Evolutionary conservation across 345 rosid genomes (phyloP), one percentile per base, ranked within the genome.

Genomic region (Linum tenue): DNA sequence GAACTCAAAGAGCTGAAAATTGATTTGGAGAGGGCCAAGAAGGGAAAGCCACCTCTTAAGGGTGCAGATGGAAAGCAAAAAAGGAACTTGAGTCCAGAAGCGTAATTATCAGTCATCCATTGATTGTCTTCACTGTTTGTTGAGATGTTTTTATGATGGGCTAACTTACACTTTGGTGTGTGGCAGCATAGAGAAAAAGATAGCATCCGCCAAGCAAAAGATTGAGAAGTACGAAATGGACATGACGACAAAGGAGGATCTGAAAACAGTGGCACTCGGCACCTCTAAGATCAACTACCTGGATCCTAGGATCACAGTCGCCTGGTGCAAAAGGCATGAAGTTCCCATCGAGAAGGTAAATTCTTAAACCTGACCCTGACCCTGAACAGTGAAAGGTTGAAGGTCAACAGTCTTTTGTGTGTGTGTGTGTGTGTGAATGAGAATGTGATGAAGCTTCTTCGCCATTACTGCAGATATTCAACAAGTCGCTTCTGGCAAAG

Each of bases 261-360:
- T 95, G 60, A 95, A 95, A 83, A 88, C 95, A 0, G 96, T 95
- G 65, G 95, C 99, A 35, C 74, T 94, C 59, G 97, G 99, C 70
- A 94, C 97, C 1, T 94, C 99, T 60, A 95, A 90, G 72, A 88
- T 94, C 70, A 94, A 94, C 70, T 94, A 94, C 70, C 85, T 91
- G 37, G 97, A 94, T 78, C 99, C 99, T 57, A 83, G 99, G 82
- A 94, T 94, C 64, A 90, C 96, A 0, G 99, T 94, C 6, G 96
- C 99, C 2, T 94, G 99, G 99, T 94, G 99, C 85, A 94, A 94
- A 76, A 84, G 99, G 22, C 91, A 85, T 50, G 99, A 94, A 64
- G 99, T 94, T 71, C 96, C 99, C 43, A 94, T 94, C 11, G 99
- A 94, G 72, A 94, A 91, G 99, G 99, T 90, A 73, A 81, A 64